phyloP scores from a whole-genome alignment of 2,329 filamentous ascomycete species.

The Lachnum nothofagi region DNA sequence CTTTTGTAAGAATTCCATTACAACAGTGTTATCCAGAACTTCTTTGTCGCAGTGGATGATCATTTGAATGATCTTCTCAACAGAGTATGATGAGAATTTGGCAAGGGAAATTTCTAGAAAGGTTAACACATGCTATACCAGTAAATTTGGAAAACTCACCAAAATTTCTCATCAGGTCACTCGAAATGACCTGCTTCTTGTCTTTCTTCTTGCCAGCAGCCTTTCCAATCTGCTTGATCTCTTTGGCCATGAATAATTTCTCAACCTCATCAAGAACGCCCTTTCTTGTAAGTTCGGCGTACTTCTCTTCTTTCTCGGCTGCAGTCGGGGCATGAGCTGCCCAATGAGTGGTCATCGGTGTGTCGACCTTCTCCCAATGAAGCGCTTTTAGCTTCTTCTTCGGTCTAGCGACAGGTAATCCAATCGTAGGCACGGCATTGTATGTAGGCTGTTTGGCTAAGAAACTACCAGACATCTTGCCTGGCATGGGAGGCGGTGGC shows the following conservation, averaged over 20 bases:
- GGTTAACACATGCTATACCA: constrained; percentile 15
- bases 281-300: constrained; percentile 84
- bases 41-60: constrained; percentile 92
- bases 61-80: constrained; percentile 83
- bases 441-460: constrained; percentile 57
- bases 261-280: constrained; percentile 97
- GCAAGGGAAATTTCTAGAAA: constrained; percentile 73
- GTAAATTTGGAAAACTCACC: constrained; percentile 45
- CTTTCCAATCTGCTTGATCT: constrained; percentile 80
- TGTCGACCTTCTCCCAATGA: constrained; percentile 98
- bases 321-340: constrained; percentile 79
- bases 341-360: constrained; percentile 88
- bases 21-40: constrained; percentile 79
- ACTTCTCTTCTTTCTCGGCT: constrained; percentile 90
- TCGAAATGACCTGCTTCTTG: constrained; percentile 95
- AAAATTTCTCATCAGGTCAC: constrained; percentile 82
- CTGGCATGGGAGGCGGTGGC: constrained; percentile 58
- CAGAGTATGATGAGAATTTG: constrained; percentile 80
- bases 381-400: constrained; percentile 99
- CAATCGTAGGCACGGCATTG: constrained; percentile 52
- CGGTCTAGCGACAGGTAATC: constrained; percentile 75
- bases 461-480: constrained; percentile 70
- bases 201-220: constrained; percentile 69
- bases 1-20: constrained; percentile 94
- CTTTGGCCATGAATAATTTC: constrained; percentile 94